phyloP scores from a whole-genome alignment of 306 rosid genomes.

The Vigna unguiculata region DNA sequence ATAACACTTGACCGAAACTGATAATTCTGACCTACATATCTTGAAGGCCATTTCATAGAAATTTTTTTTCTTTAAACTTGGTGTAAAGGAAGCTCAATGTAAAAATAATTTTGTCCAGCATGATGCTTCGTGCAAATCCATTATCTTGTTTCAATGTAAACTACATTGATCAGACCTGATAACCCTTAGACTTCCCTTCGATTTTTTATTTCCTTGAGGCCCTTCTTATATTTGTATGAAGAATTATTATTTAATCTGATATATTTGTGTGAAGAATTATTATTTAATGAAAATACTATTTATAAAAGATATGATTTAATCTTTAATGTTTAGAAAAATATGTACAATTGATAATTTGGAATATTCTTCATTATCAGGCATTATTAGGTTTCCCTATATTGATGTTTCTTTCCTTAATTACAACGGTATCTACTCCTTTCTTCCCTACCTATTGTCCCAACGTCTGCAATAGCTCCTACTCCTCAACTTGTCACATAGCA shows the following conservation, averaged over 20 bases:
- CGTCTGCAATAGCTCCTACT: too few relatives aligned
- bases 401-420: too few relatives aligned
- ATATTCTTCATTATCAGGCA: too few relatives aligned
- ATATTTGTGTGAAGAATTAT: slow-evolving; percentile 22
- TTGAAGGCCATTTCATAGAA: neutral
- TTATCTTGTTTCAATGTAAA: slow-evolving; percentile 9
- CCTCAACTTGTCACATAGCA: too few relatives aligned
- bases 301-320: too few relatives aligned
- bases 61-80: neutral
- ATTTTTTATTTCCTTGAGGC: slow-evolving; percentile 23
- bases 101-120: slow-evolving; percentile 5
- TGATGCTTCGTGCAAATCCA: slow-evolving; percentile 16
- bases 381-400: too few relatives aligned
- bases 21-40: slow-evolving; percentile 5
- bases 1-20: neutral
- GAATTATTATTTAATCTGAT: neutral
- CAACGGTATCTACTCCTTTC: too few relatives aligned
- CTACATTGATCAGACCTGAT: neutral
- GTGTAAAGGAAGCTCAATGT: slow-evolving; percentile 11
- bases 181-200: neutral
- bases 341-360: too few relatives aligned
- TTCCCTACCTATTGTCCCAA: too few relatives aligned
- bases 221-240: slow-evolving; percentile 22
- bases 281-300: neutral
- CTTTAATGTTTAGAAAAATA: too few relatives aligned